Percentiles rank a stretch among this genome's conserved stretches.
Conservation (phyloP, 1,139 yeast genomes). For the Yamadazyma membranifaciens region DNA sequence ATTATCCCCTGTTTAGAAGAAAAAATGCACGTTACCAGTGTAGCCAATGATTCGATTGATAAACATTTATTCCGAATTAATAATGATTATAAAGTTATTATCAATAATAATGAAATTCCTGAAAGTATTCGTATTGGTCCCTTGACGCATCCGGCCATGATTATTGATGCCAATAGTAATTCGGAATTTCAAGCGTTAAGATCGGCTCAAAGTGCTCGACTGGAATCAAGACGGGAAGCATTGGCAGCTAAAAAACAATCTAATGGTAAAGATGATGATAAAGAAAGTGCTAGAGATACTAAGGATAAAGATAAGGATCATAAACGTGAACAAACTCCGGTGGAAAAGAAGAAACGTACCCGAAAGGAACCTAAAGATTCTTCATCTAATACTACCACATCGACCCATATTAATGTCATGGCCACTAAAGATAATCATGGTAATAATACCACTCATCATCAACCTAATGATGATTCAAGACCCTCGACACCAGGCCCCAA, state of each 20-base stretch:
- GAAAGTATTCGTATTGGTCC: constrained; percentile 66
- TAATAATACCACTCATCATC: neutral
- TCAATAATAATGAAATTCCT: constrained; percentile 75
- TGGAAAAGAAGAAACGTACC: constrained; percentile 26
- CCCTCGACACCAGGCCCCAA: constrained; percentile 23
- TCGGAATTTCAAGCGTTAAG: constrained; percentile 38
- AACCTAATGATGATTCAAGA: constrained; percentile 15
- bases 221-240: constrained; percentile 88
- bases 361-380: constrained; percentile 20
- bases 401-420: neutral
- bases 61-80: constrained; percentile 73
- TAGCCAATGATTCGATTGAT: constrained; percentile 76
- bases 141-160: constrained; percentile 86
- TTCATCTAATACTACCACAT: neutral
- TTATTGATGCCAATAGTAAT: constrained; percentile 48
- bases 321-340: constrained; percentile 14
- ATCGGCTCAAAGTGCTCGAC: constrained; percentile 67
- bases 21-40: constrained; percentile 95
- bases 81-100: constrained; percentile 70
- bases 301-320: neutral
- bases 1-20: constrained; percentile 93
- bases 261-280: constrained; percentile 29
- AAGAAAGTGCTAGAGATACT: neutral
- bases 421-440: neutral
- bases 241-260: constrained; percentile 80